Evolutionary conservation across 305 asterid genomes (phyloP), one percentile per base, ranked within the genome.

Genomic region (Lippia alba): DNA sequence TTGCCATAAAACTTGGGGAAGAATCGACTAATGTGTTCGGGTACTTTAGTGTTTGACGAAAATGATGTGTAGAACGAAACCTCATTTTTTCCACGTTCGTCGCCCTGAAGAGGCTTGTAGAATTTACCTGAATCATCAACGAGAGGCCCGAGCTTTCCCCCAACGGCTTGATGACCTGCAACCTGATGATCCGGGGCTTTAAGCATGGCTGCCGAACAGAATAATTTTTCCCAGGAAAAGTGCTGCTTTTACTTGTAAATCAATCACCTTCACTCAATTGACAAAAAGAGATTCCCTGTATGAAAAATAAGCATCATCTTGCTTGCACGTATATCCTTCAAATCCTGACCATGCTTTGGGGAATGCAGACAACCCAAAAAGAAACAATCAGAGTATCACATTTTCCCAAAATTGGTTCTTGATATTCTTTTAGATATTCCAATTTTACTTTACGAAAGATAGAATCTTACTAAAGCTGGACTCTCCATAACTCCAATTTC

Each of bases 31-130:
- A 89, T 84, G 79, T 82, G 88, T 33, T 82, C 85, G 0, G 89
- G 88, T 18, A 89, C 76, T 66, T 73, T 76, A 1, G 81, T 36
- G 83, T 87, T 77, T 3, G 87, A 87, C 58, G 86, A 84, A 70
- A 89, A 85, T 7, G 91, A 84, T 36, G 85, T 56, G 24, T 89
- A 89, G 77, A 89, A 89, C 15, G 84, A 54, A 46, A 80, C 89
- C 78, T 89, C 96, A 2, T 62, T 75, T 0, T 86, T 39, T 11
- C 98, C 98, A 65, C 98, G 97, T 4, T 86, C 87, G 32, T 79
- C 94, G 0, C 91, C 84, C 76, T 91, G 98, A 19, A 93, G 88
- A 61, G 98, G 98, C 89, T 93, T 93, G 91, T 91, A 93, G 70
- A 93, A 93, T 58, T 77, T 81, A 3, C 98, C 98, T 0, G 96